Conservation (phyloP, 345 rosid species). For the Eucalyptus polyanthemos region DNA sequence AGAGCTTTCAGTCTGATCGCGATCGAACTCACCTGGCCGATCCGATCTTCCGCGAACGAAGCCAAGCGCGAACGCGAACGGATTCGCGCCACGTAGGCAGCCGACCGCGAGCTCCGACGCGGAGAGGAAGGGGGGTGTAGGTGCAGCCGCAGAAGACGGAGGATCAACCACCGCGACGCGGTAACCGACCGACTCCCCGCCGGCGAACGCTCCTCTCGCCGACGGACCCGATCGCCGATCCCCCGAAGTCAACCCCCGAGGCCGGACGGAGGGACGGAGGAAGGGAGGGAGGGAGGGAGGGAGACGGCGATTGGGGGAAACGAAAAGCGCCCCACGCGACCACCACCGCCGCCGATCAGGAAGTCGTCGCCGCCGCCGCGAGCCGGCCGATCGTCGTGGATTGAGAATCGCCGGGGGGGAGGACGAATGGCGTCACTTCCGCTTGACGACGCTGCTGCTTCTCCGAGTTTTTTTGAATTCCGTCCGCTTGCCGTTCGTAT, state of each 20-base stretch:
- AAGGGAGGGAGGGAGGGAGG: neutral
- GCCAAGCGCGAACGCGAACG: neutral
- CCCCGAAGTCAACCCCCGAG: neutral
- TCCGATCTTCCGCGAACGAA: neutral
- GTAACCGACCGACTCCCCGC: neutral
- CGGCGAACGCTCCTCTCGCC: neutral
- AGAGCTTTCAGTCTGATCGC: neutral
- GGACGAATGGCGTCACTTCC: neutral
- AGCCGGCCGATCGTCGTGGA: neutral
- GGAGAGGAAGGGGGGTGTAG: neutral
- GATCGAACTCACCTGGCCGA: neutral
- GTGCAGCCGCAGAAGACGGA: neutral
- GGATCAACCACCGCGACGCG: neutral
- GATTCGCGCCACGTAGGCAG: neutral
- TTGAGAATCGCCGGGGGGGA: neutral
- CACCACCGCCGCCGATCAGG: neutral
- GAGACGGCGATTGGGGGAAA: neutral
- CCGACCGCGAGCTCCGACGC: neutral
- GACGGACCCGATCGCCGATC: neutral
- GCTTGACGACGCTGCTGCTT: neutral
- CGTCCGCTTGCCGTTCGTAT: neutral
- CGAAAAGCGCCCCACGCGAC: neutral
- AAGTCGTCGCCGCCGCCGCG: neutral
- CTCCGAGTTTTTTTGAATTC: neutral
- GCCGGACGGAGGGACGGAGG: neutral